phyloP scores from a whole-genome alignment of 2,329 filamentous ascomycete genomes.

The Xylariaceae sp. region DNA sequence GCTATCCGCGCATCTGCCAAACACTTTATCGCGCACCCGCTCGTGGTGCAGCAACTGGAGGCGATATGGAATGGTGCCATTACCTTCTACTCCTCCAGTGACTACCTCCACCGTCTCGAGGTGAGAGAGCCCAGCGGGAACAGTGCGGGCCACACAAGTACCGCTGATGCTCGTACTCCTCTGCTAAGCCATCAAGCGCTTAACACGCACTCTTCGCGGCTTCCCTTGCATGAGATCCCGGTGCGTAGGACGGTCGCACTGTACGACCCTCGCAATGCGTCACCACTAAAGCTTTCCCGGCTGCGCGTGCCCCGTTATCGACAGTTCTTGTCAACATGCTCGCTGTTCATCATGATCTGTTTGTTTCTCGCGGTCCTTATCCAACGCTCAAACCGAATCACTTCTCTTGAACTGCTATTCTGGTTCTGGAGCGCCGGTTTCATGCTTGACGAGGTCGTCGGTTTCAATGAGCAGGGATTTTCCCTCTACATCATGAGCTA shows the following conservation, averaged over 20 bases:
- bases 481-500: constrained; percentile 96
- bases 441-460: constrained; percentile 93
- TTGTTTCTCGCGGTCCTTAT: constrained; percentile 79
- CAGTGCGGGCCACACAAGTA: constrained; percentile 30
- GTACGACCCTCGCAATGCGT: constrained; percentile 87
- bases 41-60: constrained; percentile 92
- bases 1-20: constrained; percentile 91
- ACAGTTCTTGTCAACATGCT: constrained; percentile 82
- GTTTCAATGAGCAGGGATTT: constrained; percentile 95
- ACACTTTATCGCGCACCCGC: constrained; percentile 82
- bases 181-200: constrained; percentile 38
- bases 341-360: constrained; percentile 76
- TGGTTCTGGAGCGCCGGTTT: constrained; percentile 98
- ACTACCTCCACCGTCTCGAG: constrained; percentile 68
- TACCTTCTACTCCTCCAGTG: constrained; percentile 85
- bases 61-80: constrained; percentile 96
- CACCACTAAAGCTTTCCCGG: constrained; percentile 83
- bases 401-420: constrained; percentile 78
- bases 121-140: constrained; percentile 23
- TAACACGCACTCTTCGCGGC: constrained; percentile 29
- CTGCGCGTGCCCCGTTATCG: constrained; percentile 87
- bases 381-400: constrained; percentile 73
- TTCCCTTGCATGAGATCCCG: constrained; percentile 34
- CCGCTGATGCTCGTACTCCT: constrained; percentile 44
- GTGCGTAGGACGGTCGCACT: constrained; percentile 72